Conservation (phyloP, 2,329 filamentous ascomycete genomes). For the Apiospora arundinis region DNA sequence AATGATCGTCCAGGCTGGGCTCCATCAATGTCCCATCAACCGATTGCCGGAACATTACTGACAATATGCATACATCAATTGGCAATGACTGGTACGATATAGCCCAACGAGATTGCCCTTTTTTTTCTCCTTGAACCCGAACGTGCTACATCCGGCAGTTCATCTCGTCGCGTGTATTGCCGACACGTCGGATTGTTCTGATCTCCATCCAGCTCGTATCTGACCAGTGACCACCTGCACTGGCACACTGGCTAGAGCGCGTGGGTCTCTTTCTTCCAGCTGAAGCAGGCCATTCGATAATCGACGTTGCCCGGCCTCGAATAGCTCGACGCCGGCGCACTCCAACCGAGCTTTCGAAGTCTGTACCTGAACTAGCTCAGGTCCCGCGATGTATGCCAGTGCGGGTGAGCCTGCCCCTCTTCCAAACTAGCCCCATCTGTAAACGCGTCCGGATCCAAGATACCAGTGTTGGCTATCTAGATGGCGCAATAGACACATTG, state of each 20-base stretch:
- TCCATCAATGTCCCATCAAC: not conserved
- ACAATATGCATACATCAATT: constrained; percentile 8
- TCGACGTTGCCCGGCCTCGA: not conserved
- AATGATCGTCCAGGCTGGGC: constrained; percentile 1
- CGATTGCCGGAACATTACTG: not conserved
- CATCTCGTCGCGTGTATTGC: constrained; percentile 5
- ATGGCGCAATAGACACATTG: not conserved
- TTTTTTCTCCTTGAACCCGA: not conserved
- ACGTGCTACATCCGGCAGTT: not conserved
- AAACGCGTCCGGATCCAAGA: not conserved
- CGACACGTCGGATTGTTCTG: not conserved
- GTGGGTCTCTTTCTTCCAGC: not conserved
- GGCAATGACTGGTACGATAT: not conserved
- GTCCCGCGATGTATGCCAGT: not conserved
- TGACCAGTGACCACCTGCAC: too few relatives aligned
- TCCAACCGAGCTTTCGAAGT: not conserved
- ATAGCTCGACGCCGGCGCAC: constrained; percentile 5
- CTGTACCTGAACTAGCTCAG: constrained; percentile 18
- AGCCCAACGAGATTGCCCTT: constrained; percentile 4
- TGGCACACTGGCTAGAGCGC: not conserved
- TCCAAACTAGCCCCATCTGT: not conserved
- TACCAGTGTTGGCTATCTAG: not conserved
- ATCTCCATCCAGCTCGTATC: not conserved
- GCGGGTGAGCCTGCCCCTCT: constrained; percentile 10
- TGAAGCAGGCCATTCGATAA: not conserved